Evolutionary conservation across 768 basidiomycete species (phyloP).

Genomic region (Kwoniella dendrophila): DNA sequence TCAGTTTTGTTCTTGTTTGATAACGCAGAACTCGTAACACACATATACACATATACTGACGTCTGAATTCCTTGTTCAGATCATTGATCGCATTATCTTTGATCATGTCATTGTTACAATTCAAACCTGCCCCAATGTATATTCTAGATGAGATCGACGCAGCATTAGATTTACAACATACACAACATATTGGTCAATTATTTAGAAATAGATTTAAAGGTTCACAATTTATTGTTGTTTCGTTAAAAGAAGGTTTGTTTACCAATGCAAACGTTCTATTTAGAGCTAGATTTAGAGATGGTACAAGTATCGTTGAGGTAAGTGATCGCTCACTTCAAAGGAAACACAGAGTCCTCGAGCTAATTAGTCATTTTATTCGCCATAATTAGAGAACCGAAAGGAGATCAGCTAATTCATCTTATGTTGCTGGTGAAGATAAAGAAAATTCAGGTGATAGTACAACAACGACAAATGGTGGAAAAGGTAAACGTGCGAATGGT

Average conservation of each 20-base stretch:
- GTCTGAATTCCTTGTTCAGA: slow-evolving; percentile 57
- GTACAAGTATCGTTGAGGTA: slow-evolving; percentile 82
- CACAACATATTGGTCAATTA: slow-evolving; percentile 94
- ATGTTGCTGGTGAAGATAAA: slow-evolving; percentile 32
- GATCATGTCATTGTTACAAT: slow-evolving; percentile 98
- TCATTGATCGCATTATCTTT: slow-evolving; percentile 96
- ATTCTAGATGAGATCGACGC: slow-evolving; percentile 99
- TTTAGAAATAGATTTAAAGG: slow-evolving; percentile 97
- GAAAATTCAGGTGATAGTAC: slow-evolving; percentile 28
- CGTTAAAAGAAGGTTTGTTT: slow-evolving; percentile 93
- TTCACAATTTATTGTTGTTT: slow-evolving; percentile 96
- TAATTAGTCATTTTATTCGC: not conserved
- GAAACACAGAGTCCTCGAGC: not conserved
- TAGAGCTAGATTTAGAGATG: slow-evolving; percentile 87
- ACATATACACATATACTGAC: not conserved
- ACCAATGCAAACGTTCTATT: slow-evolving; percentile 97
- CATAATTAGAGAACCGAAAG: slow-evolving; percentile 27
- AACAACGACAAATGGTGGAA: slow-evolving; percentile 13
- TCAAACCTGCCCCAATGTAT: slow-evolving; percentile 99
- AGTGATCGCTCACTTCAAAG: slow-evolving; percentile 9
- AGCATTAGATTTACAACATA: slow-evolving; percentile 79
- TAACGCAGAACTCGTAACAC: too few species aligned
- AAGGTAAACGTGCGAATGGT: slow-evolving; percentile 20
- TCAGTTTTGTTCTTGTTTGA: slow-evolving; percentile 56
- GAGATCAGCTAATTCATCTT: slow-evolving; percentile 19